phyloP scores from a whole-genome alignment of 1,284 basidiomycete genomes.

The Cutaneotrichosporon curvatum region DNA sequence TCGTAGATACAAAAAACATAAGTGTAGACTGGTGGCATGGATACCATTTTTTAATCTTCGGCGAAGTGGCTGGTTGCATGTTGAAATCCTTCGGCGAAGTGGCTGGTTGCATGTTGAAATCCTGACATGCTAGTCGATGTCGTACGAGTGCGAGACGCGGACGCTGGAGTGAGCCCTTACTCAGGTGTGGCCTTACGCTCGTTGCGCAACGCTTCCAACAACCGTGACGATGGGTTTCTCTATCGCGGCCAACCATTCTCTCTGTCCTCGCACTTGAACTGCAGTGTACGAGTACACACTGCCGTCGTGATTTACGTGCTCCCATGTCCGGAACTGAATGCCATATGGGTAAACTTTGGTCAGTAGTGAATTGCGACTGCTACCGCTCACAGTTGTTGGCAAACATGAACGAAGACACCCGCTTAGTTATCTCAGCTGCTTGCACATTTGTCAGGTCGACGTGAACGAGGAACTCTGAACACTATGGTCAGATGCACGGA shows the following conservation, averaged over 20 bases:
- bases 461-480: not conserved
- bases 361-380: not conserved
- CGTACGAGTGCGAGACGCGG: not conserved
- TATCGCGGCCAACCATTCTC: not conserved
- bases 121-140: not conserved
- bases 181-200: not conserved
- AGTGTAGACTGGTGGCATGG: not conserved
- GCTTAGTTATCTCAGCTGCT: not conserved
- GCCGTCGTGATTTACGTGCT: not conserved
- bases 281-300: not conserved
- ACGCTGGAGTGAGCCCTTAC: not conserved
- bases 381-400: not conserved
- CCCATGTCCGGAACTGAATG: not conserved
- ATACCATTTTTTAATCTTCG: not conserved
- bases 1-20: not conserved
- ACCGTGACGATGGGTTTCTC: not conserved
- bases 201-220: not conserved
- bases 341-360: not conserved
- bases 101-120: no score
- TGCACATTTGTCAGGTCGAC: not conserved
- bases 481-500: not conserved
- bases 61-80: no score
- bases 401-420: not conserved
- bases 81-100: no score
- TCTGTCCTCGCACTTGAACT: not conserved